Base-by-base conservation (phyloP, 2,329 filamentous ascomycete genomes). In the Botrytis tulipae region DNA sequence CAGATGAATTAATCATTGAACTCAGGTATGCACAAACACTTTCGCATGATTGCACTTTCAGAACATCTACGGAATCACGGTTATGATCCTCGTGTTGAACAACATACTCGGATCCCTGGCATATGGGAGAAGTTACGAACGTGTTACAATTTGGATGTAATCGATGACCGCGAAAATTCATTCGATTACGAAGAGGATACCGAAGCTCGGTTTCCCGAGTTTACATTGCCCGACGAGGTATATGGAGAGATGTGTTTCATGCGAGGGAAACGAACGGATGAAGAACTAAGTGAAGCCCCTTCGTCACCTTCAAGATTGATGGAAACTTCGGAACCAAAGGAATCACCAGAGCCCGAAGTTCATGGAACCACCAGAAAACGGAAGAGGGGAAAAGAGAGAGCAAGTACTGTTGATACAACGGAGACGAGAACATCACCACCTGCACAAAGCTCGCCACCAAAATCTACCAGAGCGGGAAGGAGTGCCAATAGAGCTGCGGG, bases 51-150 rank as follows among this genome's bases (percentile, higher is more conserved):
- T 76, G 91, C 93, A 14, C 93, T 98, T 74, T 92, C 92, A 62
- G 91, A 95, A 78, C 89, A 93, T 78, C 84, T 97, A 75, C 90
- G 91, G 77, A 93, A 92, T 78, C 92, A 95, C 82, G 94, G 94
- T 79, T 92, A 93, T 81, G 88, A 94, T 82, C 88, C 91, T 70
- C 86, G 92, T 79, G 78, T 89, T 77, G 85, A 90, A 78, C 87
- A 88, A 25, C 96, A 99, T 84, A 98, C 94, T 59, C 91, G 92
- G 74, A 96, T 97, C 77, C 92, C 93, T 0, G 92, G 93, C 59
- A 97, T 99, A 76, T 98, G 96, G 95, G 87, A 88, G 78, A 98
- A 98, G 83, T 87, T 99, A 18, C 85, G 87, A 46, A 90, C 90
- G 48, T 89, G 96, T 75, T 99, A 97, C 84, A 93, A 97, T 82